Evolutionary conservation across 345 rosid species (phyloP), one percentile per base, ranked within the genome.

Genomic region (Reutealis trisperma): DNA sequence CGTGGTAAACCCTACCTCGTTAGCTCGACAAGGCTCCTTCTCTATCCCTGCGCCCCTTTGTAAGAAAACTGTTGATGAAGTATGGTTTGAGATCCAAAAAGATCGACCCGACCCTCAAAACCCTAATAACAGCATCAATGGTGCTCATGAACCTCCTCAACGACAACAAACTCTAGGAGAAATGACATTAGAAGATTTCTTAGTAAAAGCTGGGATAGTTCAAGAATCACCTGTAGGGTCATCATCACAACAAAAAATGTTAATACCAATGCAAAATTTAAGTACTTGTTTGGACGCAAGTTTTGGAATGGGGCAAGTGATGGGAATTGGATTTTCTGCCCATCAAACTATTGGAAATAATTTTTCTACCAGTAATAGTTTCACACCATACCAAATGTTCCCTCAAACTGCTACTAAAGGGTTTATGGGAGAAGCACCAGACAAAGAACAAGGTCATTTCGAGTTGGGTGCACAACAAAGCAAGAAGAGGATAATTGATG

Each of bases 11-110:
- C 85, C 59, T 32, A 67, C 83, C 1, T 32, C 85, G 11, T 63
- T 88, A 41, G 83, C 79, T 5, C 83, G 91, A 24, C 96, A 91
- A 75, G 89, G 91, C n/a, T 92, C 97, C 2, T 86, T 94, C 72
- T 83, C 94, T 0, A 81, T 93, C 79, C 97, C 98, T 0, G 67
- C 88, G 11, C 92, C 90, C 5, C 77, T 94, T 5, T 90, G 90
- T 84, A 91, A 91, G 89, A 94, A 93, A 82, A 93, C 97, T 0
- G 95, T 94, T 14, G 98, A 92, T 41, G 95, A 94, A 75, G 94
- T 94, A 8, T 94, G 97, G 97, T 84, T 73, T 6, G 95, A 93
- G 84, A 94, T 93, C 67, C 97, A 89, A 76, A 90, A 80, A 70
- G 94, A 90, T 27, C 80, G 83, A 8, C 80, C 86, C 3, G 73